phyloP scores from a whole-genome alignment of 257 asterid genomes.

The Nicotiana attenuata region DNA sequence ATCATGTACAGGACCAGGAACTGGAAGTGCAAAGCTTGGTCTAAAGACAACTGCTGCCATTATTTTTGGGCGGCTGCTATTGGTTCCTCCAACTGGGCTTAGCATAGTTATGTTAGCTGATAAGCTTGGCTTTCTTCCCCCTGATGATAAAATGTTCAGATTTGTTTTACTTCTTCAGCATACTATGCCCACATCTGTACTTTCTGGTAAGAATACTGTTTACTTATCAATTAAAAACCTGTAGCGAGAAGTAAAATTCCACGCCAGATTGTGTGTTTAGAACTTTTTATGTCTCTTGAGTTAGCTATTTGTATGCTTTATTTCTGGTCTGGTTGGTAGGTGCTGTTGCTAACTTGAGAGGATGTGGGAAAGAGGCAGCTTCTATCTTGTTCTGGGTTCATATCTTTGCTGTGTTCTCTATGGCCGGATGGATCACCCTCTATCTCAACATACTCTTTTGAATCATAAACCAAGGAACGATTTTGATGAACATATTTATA shows the following conservation, averaged over 20 bases:
- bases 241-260: background rate
- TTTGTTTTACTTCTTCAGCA: slow-evolving; percentile 89
- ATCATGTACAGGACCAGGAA: slow-evolving; percentile 65
- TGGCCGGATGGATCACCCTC: slow-evolving; percentile 93
- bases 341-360: slow-evolving; percentile 92
- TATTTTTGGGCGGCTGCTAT: slow-evolving; percentile 61
- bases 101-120: slow-evolving; percentile 87
- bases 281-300: background rate
- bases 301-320: no score
- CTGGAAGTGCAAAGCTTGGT: slow-evolving; percentile 80
- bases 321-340: slow-evolving; percentile 38
- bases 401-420: slow-evolving; percentile 74
- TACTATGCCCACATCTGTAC: slow-evolving; percentile 96
- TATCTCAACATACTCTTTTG: slow-evolving; percentile 72
- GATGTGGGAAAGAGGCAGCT: slow-evolving; percentile 91
- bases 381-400: slow-evolving; percentile 93
- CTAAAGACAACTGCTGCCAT: slow-evolving; percentile 77
- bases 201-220: slow-evolving; percentile 44
- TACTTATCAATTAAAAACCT: background rate
- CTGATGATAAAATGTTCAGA: slow-evolving; percentile 86
- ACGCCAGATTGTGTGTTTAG: background rate
- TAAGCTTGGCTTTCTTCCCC: slow-evolving; percentile 77
- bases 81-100: slow-evolving; percentile 82
- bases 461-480: background rate
- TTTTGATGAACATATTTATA: background rate